Conservation (phyloP, 306 rosid species). For the Prunus armeniaca region DNA sequence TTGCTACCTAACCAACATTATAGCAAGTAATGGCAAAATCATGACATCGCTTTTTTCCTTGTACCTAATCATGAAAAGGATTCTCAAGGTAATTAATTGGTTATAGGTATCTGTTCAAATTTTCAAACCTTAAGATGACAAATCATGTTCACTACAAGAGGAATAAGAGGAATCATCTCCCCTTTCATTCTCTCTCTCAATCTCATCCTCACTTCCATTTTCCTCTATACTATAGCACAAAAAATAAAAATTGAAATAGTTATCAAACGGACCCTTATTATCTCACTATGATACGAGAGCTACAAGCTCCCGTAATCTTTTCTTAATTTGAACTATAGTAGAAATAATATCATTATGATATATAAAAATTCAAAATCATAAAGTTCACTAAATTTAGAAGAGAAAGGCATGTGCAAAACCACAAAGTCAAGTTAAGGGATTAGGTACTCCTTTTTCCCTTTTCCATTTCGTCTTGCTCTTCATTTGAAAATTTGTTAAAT, state of each 20-base stretch:
- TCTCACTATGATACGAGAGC: too few relatives aligned
- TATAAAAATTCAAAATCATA: neutral
- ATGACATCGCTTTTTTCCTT: neutral
- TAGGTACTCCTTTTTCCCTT: neutral
- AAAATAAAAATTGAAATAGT: too few relatives aligned
- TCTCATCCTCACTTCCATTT: too few relatives aligned
- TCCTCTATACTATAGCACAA: too few relatives aligned
- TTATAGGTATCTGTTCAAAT: too few relatives aligned
- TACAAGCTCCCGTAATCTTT: too few relatives aligned
- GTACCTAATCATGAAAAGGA: neutral
- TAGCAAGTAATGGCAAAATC: neutral
- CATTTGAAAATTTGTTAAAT: neutral
- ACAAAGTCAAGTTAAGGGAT: neutral
- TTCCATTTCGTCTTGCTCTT: neutral
- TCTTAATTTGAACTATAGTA: too few relatives aligned
- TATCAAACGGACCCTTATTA: too few relatives aligned
- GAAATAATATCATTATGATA: neutral
- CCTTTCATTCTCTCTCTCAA: too few relatives aligned
- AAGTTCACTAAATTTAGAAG: neutral
- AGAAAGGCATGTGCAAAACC: neutral
- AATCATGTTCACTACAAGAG: too few relatives aligned
- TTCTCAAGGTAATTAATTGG: neutral
- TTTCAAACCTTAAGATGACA: neutral
- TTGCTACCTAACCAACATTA: neutral
- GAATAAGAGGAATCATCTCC: fast-evolving